Evolutionary conservation across 805 yeast genomes (phyloP).

Genomic region (Sugiyamaella valdiviana): DNA sequence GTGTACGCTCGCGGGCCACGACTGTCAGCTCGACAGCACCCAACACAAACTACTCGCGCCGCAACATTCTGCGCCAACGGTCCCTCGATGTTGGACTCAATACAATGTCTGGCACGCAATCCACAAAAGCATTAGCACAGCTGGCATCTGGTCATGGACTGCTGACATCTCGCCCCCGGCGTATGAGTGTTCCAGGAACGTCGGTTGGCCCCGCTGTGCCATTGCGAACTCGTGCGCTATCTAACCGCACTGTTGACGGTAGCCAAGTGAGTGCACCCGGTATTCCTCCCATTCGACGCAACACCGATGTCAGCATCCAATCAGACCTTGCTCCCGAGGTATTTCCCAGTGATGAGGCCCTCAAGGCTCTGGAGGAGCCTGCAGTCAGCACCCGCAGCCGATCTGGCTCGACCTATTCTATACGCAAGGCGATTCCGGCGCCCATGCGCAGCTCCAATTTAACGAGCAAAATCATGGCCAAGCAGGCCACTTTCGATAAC

Average conservation of each 20-base stretch:
- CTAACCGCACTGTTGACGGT: background rate
- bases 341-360: background rate
- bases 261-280: background rate
- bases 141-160: background rate
- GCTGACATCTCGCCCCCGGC: background rate
- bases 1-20: slow-evolving; percentile 10
- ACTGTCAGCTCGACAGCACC: background rate
- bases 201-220: slow-evolving; percentile 9
- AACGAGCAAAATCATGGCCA: slow-evolving; percentile 26
- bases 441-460: slow-evolving; percentile 16
- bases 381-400: background rate
- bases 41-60: background rate
- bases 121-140: background rate
- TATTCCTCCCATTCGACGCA: slow-evolving; percentile 1
- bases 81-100: slow-evolving; percentile 13
- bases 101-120: background rate
- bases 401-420: background rate
- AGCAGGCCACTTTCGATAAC: slow-evolving; percentile 27
- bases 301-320: slow-evolving; percentile 4
- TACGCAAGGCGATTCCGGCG: slow-evolving; percentile 1
- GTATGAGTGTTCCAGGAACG: slow-evolving; percentile 6
- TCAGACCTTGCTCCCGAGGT: slow-evolving; percentile 2
- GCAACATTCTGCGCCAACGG: slow-evolving; percentile 8
- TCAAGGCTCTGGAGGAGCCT: background rate
- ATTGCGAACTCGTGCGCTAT: slow-evolving; percentile 6